These are phyloP conservation scores for Pythium volutum DNA, from an alignment of 352 stramenopile genomes.

Conservation along the genomic window DNA sequence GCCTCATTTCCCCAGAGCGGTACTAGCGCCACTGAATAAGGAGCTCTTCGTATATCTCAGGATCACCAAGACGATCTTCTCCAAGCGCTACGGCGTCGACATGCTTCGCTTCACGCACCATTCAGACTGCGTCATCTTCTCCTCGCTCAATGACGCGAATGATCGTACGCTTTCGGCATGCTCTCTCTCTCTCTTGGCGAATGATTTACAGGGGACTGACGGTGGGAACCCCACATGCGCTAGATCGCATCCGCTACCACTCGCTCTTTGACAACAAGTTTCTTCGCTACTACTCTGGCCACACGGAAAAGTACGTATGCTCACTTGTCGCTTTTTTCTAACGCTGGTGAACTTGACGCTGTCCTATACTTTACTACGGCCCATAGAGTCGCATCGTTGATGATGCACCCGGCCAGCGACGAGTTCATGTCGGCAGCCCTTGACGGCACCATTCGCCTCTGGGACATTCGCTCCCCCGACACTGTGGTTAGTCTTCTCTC, in stretches of 20 bases:
- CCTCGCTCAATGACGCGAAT: conserved; percentile 66
- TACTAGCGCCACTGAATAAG: background rate
- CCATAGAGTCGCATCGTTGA: conserved; percentile 70
- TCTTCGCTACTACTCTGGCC: conserved; percentile 81
- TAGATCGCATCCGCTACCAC: conserved; percentile 84
- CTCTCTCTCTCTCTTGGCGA: background rate
- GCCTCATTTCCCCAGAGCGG: background rate
- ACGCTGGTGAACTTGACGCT: too few species aligned
- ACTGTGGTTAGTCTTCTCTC: conserved; percentile 33
- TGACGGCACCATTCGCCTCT: conserved; percentile 74
- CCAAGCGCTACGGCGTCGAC: conserved; percentile 80
- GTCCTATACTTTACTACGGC: too few species aligned
- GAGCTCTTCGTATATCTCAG: conserved; percentile 21
- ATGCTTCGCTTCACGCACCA: conserved; percentile 81
- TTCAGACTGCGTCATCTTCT: conserved; percentile 84
- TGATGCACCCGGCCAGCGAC: conserved; percentile 84
- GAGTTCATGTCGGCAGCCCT: conserved; percentile 81
- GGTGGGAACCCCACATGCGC: background rate
- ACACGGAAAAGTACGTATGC: conserved; percentile 55
- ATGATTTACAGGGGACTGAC: background rate
- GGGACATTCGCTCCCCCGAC: conserved; percentile 74
- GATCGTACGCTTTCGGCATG: conserved; percentile 42
- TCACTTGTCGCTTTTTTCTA: too few species aligned
- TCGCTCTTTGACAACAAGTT: conserved; percentile 90
- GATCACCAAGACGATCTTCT: conserved; percentile 82